Evolutionary conservation across 1,284 basidiomycete genomes (phyloP), one percentile per base, ranked within the genome.

Genomic region (Boletus smithii): DNA sequence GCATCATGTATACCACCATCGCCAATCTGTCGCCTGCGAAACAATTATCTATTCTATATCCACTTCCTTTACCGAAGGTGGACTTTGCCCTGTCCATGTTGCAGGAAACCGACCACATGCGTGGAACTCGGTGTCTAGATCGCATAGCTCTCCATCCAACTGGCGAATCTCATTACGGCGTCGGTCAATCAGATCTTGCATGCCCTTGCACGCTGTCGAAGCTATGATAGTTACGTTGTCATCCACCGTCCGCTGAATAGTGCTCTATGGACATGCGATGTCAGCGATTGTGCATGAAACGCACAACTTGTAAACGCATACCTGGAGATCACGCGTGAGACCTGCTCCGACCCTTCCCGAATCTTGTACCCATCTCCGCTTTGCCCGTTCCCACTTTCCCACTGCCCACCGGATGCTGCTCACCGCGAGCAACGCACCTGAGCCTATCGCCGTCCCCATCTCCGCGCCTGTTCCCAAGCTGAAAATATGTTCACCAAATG

Each of bases 341-440:
- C 90, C 87, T 42, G 80, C 73, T 4, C 79, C 79, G 4, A 91
- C 76, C 35, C 91, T 72, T 26, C 65, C 62, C 75, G 83, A 90
- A 63, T 91, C 87, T 44, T 74, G 74, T 80, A 81, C 81, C 83
- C 90, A 94, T 41, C 67, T 70, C 44, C 62, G 71, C 65, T 90
- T 86, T 3, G 83, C 83, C 53, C 71, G 76, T 44, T 84, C 82
- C 88, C 90, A 93, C 49, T 72, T 71, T 4, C 78, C 77, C 16
- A 88, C 75, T 7, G 81, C 82, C 77, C 85, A 85, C 22, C 85
- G 72, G 30, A 91, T 50, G 20, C 81, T 77, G 1, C 66, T 59
- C 11, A 80, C 65, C 0, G 77, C 68, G 6, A 75, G 69, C 6
- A 93, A 63, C 30, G 78, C 65, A 5, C 84, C 88, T 0, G 79